Conservation (phyloP, 1,284 basidiomycete genomes). For the Melampsora larici-populina region DNA sequence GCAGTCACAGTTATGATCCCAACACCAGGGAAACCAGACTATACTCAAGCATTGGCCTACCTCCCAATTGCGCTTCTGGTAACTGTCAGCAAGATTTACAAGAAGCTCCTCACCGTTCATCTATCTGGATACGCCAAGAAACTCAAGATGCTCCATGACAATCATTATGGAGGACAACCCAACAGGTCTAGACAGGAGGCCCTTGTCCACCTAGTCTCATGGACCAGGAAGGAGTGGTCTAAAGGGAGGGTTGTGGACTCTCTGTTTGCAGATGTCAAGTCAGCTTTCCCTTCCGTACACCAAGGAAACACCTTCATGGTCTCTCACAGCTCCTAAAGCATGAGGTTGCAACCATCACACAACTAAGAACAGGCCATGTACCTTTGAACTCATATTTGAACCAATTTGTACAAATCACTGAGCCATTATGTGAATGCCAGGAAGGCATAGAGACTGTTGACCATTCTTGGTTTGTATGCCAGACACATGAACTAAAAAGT, state of each 20-base stretch:
- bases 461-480: too few relatives aligned
- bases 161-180: background rate
- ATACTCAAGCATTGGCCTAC: background rate
- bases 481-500: too few relatives aligned
- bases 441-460: too few relatives aligned
- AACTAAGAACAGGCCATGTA: too few relatives aligned
- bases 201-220: background rate
- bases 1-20: conserved; percentile 20
- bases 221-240: background rate
- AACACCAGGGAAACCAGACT: conserved; percentile 6
- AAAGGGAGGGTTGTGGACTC: background rate
- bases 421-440: too few relatives aligned
- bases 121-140: background rate
- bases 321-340: too few relatives aligned
- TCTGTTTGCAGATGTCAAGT: background rate
- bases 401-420: too few relatives aligned
- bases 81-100: too few relatives aligned
- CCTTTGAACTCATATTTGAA: too few relatives aligned
- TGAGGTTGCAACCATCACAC: too few relatives aligned
- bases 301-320: too few relatives aligned
- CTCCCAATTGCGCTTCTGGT: background rate
- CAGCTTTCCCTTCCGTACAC: background rate
- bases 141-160: background rate
- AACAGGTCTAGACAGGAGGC: background rate
- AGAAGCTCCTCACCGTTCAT: background rate